phyloP scores from a whole-genome alignment of 352 stramenopile genomes.

The Phytophthora boehmeriae region DNA sequence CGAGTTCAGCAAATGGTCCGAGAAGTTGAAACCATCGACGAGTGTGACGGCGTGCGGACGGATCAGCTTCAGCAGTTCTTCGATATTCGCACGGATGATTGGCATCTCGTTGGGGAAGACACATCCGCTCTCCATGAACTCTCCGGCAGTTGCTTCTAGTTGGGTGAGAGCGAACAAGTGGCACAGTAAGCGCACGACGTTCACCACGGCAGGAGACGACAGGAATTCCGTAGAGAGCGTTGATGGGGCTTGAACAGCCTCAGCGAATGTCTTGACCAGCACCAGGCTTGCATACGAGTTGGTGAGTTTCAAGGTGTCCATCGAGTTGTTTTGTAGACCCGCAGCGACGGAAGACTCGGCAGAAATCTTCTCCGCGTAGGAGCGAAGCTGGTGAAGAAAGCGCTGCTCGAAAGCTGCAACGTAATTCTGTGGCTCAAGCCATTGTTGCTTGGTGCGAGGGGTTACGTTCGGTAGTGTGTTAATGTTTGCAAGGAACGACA shows the following conservation, averaged over 20 bases:
- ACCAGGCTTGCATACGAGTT: conserved; percentile 61
- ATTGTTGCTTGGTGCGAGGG: conserved; percentile 36
- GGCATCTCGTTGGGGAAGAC: conserved; percentile 52
- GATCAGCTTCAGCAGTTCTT: conserved; percentile 56
- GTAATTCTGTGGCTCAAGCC: conserved; percentile 52
- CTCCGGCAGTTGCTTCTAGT: conserved; percentile 60
- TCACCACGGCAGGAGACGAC: conserved; percentile 28
- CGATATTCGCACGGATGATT: conserved; percentile 55
- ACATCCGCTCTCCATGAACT: conserved; percentile 71
- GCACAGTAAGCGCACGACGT: conserved; percentile 62
- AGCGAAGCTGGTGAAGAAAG: conserved; percentile 57
- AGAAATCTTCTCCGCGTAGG: conserved; percentile 43
- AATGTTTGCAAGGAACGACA: conserved; percentile 53
- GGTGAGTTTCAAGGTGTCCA: conserved; percentile 59
- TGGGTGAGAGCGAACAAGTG: conserved; percentile 70
- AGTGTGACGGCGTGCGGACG: conserved; percentile 72
- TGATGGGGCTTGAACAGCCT: conserved; percentile 37
- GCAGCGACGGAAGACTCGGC: conserved; percentile 32
- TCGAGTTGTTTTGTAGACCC: conserved; percentile 60
- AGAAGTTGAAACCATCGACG: conserved; percentile 84
- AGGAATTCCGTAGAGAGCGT: conserved; percentile 40
- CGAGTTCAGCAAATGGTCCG: conserved; percentile 75
- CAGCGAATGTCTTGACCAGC: conserved; percentile 56
- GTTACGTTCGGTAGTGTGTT: conserved; percentile 32
- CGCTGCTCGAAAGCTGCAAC: conserved; percentile 57